These are phyloP conservation scores for Talaromyces marneffei DNA, from an alignment of 2,329 filamentous ascomycete genomes.

Conservation along the genomic window DNA sequence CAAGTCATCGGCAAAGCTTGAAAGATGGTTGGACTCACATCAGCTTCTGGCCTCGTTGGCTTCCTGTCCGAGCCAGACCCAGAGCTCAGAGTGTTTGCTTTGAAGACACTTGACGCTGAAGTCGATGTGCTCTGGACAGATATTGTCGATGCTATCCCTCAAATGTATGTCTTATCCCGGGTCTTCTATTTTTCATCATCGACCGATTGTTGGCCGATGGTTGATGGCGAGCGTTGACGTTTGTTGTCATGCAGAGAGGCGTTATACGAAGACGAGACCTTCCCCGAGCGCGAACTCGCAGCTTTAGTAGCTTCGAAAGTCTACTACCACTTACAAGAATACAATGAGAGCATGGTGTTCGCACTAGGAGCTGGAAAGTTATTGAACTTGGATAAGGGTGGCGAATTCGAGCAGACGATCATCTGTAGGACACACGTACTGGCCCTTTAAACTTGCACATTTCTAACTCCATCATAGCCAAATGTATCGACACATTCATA, in stretches of 20 bases:
- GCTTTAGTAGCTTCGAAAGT: conserved; percentile 95
- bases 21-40: conserved; percentile 84
- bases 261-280: conserved; percentile 92
- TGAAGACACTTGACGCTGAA: conserved; percentile 91
- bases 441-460: neutral
- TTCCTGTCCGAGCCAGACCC: conserved; percentile 93
- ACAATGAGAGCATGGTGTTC: conserved; percentile 99
- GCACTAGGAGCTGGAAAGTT: conserved; percentile 90
- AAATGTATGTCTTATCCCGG: conserved; percentile 65
- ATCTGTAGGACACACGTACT: conserved; percentile 54
- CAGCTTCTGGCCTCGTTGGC: conserved; percentile 88
- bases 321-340: conserved; percentile 97
- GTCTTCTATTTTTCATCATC: neutral
- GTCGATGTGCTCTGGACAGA: conserved; percentile 98
- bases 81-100: conserved; percentile 88
- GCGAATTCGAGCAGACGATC: conserved; percentile 98
- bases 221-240: neutral
- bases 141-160: conserved; percentile 82
- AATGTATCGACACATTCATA: conserved; percentile 97
- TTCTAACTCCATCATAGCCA: conserved; percentile 48
- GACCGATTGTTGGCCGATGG: neutral
- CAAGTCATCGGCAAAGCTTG: conserved; percentile 11
- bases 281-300: conserved; percentile 88
- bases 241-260: conserved; percentile 62
- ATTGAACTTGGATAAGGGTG: conserved; percentile 83